Percentiles rank a stretch among this genome's conserved stretches.
Conservation (phyloP, 106 monocot species). For the Ottelia alismoides region DNA sequence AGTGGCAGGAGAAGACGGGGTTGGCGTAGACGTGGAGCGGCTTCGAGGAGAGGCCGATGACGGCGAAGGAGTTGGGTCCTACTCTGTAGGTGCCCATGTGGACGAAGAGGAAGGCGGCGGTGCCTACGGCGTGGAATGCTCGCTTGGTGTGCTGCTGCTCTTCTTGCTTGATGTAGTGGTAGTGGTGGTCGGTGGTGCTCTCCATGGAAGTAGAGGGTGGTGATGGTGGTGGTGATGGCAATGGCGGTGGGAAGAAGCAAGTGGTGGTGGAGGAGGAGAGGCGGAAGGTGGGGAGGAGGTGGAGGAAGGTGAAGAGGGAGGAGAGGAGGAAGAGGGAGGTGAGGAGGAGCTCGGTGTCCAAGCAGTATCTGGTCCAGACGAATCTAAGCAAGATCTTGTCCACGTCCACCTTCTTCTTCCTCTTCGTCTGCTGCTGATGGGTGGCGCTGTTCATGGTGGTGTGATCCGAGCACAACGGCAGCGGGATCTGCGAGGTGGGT, state of each 20-base stretch:
- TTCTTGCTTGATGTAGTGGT: background rate
- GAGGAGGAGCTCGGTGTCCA: conserved; percentile 46
- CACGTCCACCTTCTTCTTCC: no score
- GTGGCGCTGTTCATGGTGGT: no score
- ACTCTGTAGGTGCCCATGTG: conserved; percentile 79
- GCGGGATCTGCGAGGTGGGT: no score
- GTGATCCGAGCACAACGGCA: no score
- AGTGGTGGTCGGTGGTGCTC: background rate
- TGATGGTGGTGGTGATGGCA: background rate
- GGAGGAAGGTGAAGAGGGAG: conserved; percentile 10
- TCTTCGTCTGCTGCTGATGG: no score
- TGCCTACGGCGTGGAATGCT: conserved; percentile 37
- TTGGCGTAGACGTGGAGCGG: conserved; percentile 58
- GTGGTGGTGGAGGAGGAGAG: background rate
- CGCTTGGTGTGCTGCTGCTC: conserved; percentile 13
- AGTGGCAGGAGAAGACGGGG: conserved; percentile 52
- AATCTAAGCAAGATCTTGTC: no score
- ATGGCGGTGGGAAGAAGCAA: background rate
- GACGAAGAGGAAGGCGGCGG: conserved; percentile 67
- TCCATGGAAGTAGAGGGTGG: background rate
- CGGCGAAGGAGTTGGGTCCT: conserved; percentile 49
- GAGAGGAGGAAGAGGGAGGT: conserved; percentile 21
- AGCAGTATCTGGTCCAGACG: no score
- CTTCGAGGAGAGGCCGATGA: conserved; percentile 68
- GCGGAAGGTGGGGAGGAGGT: background rate